Percentiles rank a stretch among this genome's conserved stretches.
These are phyloP conservation scores for Hymenoscyphus fructigenus DNA, from an alignment of 2,329 filamentous ascomycete genomes.

Conservation along the genomic window DNA sequence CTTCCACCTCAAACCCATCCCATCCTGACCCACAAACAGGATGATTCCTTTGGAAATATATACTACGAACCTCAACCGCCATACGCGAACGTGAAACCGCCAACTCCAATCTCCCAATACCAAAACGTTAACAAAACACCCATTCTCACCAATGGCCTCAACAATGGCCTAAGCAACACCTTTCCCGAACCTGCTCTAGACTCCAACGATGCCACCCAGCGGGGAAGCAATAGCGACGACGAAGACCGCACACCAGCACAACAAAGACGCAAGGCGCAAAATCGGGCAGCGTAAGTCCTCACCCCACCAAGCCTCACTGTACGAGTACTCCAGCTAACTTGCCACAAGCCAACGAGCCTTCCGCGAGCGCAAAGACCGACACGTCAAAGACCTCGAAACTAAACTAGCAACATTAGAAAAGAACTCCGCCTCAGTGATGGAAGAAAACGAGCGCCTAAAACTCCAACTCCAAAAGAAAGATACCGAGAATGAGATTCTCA, in stretches of 20 bases:
- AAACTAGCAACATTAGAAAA: conserved; percentile 78
- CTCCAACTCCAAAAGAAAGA: conserved; percentile 78
- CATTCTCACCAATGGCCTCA: conserved; percentile 13
- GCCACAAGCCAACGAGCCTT: conserved; percentile 81
- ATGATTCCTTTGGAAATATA: conserved; percentile 18
- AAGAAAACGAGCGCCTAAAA: conserved; percentile 85
- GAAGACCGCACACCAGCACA: conserved; percentile 56
- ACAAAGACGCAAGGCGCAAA: conserved; percentile 67
- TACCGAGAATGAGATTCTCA: conserved; percentile 90
- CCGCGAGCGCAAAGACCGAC: conserved; percentile 90
- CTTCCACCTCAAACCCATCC: conserved; percentile 23
- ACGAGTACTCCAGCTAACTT: not conserved
- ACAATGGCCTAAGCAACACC: conserved; percentile 33
- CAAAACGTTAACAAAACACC: conserved; percentile 26
- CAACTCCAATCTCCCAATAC: conserved; percentile 29
- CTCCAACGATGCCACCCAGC: conserved; percentile 28
- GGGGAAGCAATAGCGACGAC: conserved; percentile 44
- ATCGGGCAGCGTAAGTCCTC: conserved; percentile 64
- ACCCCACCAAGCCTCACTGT: not conserved
- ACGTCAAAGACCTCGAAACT: conserved; percentile 88
- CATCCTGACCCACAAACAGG: conserved; percentile 34
- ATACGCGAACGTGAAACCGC: conserved; percentile 13
- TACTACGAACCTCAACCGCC: conserved; percentile 32
- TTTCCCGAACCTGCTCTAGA: conserved; percentile 7
- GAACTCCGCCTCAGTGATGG: conserved; percentile 67